Evolutionary conservation across 495 filamentous ascomycete species (phyloP).

Genomic region (Talaromyces ruber): DNA sequence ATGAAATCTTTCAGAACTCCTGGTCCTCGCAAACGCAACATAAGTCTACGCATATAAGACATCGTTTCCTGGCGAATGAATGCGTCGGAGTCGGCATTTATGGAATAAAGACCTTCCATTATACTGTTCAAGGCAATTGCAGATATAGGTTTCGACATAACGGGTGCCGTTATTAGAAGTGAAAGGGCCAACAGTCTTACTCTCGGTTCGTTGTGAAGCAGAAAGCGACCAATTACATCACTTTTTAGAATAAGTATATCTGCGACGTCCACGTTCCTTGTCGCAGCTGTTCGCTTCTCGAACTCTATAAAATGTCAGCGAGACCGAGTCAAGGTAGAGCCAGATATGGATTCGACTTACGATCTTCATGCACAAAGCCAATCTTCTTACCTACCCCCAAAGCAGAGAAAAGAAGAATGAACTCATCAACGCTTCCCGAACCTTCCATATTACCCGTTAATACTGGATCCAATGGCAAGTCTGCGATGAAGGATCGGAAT

Average conservation of each 20-base stretch:
- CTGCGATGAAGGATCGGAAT: conserved; percentile 48
- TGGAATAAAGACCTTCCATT: conserved; percentile 48
- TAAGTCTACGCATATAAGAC: conserved; percentile 55
- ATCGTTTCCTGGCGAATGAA: conserved; percentile 71
- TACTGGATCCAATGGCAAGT: conserved; percentile 29
- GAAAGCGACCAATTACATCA: conserved; percentile 32
- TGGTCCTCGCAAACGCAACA: conserved; percentile 44
- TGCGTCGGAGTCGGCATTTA: conserved; percentile 77
- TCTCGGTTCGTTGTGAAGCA: conserved; percentile 54
- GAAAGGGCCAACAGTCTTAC: conserved; percentile 69
- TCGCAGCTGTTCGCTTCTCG: conserved; percentile 17
- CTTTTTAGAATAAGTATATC: conserved; percentile 28
- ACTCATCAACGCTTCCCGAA: conserved; percentile 36
- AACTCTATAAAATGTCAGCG: conserved; percentile 10
- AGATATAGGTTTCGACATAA: conserved; percentile 62
- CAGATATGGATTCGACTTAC: conserved; percentile 34
- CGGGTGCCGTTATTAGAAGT: conserved; percentile 59
- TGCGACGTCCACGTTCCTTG: conserved; percentile 4
- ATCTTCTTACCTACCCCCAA: conserved; percentile 73
- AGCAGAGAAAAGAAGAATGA: conserved; percentile 55
- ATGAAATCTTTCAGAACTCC: background rate
- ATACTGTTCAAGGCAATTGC: conserved; percentile 49
- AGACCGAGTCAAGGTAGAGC: conserved; percentile 10
- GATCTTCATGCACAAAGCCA: conserved; percentile 64
- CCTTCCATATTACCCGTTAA: conserved; percentile 30